Evolutionary conservation across 116 monocot genomes (phyloP).

Genomic region (Zostera marina): DNA sequence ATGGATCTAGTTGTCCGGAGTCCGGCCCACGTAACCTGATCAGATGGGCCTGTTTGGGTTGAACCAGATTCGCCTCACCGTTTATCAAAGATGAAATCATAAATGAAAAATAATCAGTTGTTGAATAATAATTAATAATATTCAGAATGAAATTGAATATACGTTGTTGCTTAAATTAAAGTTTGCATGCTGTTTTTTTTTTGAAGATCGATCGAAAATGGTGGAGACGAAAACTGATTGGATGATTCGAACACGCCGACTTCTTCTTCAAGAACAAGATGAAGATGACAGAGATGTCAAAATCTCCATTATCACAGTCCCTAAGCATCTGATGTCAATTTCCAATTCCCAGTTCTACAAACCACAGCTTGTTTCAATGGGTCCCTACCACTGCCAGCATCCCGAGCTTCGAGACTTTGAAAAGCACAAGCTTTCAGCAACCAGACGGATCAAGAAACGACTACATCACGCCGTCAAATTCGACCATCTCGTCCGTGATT

Average conservation of each 20-base stretch:
- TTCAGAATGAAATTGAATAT: too few species aligned
- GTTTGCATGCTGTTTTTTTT: too few species aligned
- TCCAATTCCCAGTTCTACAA: slow-evolving; percentile 32
- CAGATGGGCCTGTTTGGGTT: too few species aligned
- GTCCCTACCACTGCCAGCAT: slow-evolving; percentile 66
- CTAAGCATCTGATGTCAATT: slow-evolving; percentile 18
- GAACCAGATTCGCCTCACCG: too few species aligned
- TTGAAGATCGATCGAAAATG: too few species aligned
- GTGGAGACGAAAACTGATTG: slow-evolving; percentile 11
- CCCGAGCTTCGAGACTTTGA: slow-evolving; percentile 63
- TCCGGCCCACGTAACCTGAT: too few species aligned
- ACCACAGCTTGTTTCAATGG: slow-evolving; percentile 56
- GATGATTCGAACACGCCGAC: slow-evolving; percentile 11
- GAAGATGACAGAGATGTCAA: slow-evolving; percentile 4
- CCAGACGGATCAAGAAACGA: slow-evolving; percentile 19
- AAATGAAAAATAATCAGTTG: too few species aligned
- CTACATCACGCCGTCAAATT: slow-evolving; percentile 14
- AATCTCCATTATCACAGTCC: slow-evolving; percentile 34
- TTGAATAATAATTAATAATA: too few species aligned
- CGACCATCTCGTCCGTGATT: slow-evolving; percentile 28
- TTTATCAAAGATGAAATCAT: too few species aligned
- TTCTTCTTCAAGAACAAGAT: slow-evolving; percentile 7
- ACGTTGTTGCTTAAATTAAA: too few species aligned
- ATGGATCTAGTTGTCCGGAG: too few species aligned
- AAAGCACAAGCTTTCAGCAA: slow-evolving; percentile 47